Percentiles rank a stretch among this genome's conserved stretches.
Evolutionary conservation across 2,329 filamentous ascomycete genomes (phyloP).

Genomic region (Cercospora zeina): DNA sequence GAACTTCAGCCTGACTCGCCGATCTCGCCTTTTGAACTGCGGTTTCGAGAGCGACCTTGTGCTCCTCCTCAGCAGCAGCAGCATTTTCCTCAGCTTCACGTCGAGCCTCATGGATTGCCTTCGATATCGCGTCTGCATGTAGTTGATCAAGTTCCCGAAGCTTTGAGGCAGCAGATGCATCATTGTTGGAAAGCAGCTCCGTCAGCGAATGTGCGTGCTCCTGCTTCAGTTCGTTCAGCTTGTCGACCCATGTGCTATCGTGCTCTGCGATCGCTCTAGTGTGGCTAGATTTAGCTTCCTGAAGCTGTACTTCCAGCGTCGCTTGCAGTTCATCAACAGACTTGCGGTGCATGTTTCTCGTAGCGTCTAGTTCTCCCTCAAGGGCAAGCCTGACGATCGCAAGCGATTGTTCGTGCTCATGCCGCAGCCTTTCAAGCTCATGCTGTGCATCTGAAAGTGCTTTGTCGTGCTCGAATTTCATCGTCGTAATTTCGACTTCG

Average conservation of each 20-base stretch:
- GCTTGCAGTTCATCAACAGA: slow-evolving; percentile 19
- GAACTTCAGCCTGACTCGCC: slow-evolving; percentile 28
- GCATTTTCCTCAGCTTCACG: slow-evolving; percentile 26
- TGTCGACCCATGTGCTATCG: slow-evolving; percentile 29
- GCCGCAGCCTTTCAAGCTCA: slow-evolving; percentile 23
- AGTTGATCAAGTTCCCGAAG: slow-evolving; percentile 20
- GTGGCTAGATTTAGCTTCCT: slow-evolving; percentile 23
- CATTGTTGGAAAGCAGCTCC: slow-evolving; percentile 22
- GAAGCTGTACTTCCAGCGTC: slow-evolving; percentile 19
- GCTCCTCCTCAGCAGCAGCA: slow-evolving; percentile 22
- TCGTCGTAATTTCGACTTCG: slow-evolving; percentile 8
- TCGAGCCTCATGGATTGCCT: slow-evolving; percentile 23
- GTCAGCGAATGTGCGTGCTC: slow-evolving; percentile 28
- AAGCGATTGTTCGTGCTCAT: slow-evolving; percentile 24
- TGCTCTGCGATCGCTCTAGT: slow-evolving; percentile 25
- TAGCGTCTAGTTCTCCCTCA: slow-evolving; percentile 14
- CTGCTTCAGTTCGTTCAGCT: slow-evolving; percentile 26
- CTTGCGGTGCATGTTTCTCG: slow-evolving; percentile 8
- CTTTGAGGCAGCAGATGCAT: slow-evolving; percentile 21
- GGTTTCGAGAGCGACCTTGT: slow-evolving; percentile 28
- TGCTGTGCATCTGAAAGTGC: slow-evolving; percentile 18
- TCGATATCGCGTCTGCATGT: slow-evolving; percentile 21
- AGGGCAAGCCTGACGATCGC: slow-evolving; percentile 17
- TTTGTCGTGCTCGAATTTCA: slow-evolving; percentile 21
- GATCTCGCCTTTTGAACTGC: slow-evolving; percentile 28